Base-by-base conservation (phyloP, 768 basidiomycete species). In the Phylloporus scabripes region DNA sequence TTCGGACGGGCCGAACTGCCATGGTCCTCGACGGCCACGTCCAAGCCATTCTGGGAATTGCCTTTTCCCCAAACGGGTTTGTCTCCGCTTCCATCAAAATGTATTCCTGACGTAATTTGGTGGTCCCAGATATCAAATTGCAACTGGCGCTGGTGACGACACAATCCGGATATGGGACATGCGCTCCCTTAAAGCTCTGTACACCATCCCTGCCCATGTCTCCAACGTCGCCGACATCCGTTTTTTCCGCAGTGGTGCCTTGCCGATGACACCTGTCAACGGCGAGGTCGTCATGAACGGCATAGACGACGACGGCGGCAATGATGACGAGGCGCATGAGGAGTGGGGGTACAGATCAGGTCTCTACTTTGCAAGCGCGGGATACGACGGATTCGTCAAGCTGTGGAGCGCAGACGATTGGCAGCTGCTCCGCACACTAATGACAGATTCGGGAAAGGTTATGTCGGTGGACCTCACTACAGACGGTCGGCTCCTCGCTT, bases 131-230 rank as follows among this genome's bases (percentile, higher is more conserved):
- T 94, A 96, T 63, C 95, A 98, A 77, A 85, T 99, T 42, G 96
- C 94, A 26, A 96, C 96, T 0, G 96, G 95, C 32, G 85, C 93
- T 4, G 92, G 90, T 39, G 96, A 99, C 68, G 96, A 98, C 64
- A 96, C 96, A 0, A 87, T 99, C 61, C 87, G 94, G 42, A 91
- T 98, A 75, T 99, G 96, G 96, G 96, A 99, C 70, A 83, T 98
- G 73, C 85, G 96, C 33, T 87, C 89, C 14, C 77, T 96, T 28
- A 92, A 86, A 57, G 83, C 92, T n/a, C 71, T 93, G 10, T 92
- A 96, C 68, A 97, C 92, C 36, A 96, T 98, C 57, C 94, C 95
- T 2, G 96, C 93, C 0, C 96, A 99, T 72, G 78, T 86, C 31
- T 93, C 89, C 47, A 95, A 94, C 64, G 87, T 98, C 45, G 87